Percentiles rank a stretch among this genome's conserved stretches.
Conservation (phyloP, 257 asterid species). For the Cruciata laevipes region DNA sequence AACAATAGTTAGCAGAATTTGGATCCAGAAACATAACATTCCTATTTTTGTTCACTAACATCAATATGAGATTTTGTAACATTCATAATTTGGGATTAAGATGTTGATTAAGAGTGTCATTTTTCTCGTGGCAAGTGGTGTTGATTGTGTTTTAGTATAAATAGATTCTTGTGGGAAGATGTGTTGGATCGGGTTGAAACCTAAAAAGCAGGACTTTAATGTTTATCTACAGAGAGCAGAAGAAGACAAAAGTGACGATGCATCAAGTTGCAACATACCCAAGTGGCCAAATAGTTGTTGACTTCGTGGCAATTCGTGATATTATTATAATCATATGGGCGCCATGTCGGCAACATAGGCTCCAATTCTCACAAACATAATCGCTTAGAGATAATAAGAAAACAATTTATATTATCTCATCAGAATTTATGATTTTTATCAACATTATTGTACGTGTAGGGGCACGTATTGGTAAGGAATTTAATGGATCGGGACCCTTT, state of each 20-base stretch:
- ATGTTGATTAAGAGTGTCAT: background rate
- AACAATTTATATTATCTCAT: background rate
- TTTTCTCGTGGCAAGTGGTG: conserved; percentile 6
- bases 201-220: conserved; percentile 5
- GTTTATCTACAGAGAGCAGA: conserved; percentile 32
- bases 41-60: too few species aligned
- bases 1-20: too few species aligned
- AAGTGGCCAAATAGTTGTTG: conserved; percentile 36
- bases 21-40: too few species aligned
- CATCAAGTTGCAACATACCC: conserved; percentile 18
- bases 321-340: conserved; percentile 3
- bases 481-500: conserved; percentile 4
- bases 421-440: background rate
- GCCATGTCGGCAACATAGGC: conserved; percentile 51
- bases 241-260: conserved; percentile 22
- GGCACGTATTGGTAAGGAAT: background rate
- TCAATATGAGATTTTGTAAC: background rate
- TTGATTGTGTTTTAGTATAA: background rate
- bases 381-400: background rate
- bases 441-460: background rate
- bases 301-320: conserved; percentile 16
- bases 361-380: background rate
- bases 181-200: conserved; percentile 16
- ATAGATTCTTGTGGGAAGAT: background rate
- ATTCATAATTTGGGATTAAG: background rate